These are phyloP conservation scores for Penicillium sclerotigenum DNA, from an alignment of 2,329 filamentous ascomycete genomes.

Conservation along the genomic window DNA sequence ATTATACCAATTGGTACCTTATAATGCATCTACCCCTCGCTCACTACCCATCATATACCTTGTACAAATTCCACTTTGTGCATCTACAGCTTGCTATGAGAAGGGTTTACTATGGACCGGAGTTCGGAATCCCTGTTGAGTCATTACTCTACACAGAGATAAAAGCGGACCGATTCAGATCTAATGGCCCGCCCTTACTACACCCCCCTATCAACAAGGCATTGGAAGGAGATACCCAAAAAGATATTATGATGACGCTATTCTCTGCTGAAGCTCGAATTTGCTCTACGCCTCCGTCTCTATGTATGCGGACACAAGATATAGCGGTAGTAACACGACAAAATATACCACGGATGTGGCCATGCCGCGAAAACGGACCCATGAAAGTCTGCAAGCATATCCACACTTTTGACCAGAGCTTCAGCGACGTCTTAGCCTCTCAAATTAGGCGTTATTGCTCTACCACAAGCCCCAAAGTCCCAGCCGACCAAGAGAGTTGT, in stretches of 20 bases:
- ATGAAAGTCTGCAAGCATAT: background rate
- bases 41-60: too few relatives aligned
- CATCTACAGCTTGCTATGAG: too few relatives aligned
- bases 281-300: constrained; percentile 4
- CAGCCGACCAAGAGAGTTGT: constrained; percentile 5
- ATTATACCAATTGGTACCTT: background rate
- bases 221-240: background rate
- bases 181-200: background rate
- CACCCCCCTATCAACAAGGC: background rate
- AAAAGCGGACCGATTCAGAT: too few relatives aligned
- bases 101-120: too few relatives aligned
- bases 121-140: too few relatives aligned
- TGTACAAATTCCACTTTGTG: too few relatives aligned
- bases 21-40: too few relatives aligned
- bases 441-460: constrained; percentile 1
- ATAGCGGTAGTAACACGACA: constrained; percentile 1
- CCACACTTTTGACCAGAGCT: background rate
- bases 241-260: background rate
- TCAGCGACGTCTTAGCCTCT: background rate
- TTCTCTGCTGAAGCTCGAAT: constrained; percentile 8
- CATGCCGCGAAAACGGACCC: background rate
- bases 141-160: too few relatives aligned
- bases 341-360: constrained; percentile 1
- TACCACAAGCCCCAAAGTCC: background rate
- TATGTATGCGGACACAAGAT: constrained; percentile 7